Evolutionary conservation across 2,329 filamentous ascomycete genomes (phyloP).

Genomic region (Fusarium palustre): DNA sequence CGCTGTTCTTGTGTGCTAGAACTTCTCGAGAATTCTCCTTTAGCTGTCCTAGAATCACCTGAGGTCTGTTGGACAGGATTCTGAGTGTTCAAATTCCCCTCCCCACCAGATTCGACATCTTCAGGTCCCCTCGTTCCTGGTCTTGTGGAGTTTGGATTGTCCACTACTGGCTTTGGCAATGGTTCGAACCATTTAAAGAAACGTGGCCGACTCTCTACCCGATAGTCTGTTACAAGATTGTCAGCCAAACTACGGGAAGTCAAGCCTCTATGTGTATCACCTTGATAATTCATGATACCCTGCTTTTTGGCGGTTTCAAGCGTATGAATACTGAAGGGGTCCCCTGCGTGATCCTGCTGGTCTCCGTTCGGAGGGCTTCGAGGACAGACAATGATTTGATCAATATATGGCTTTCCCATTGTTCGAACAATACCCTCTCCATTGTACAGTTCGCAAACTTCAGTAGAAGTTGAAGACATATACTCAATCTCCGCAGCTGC

Average conservation of each 20-base stretch:
- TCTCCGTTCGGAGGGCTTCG: fast-evolving
- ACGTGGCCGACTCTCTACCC: not conserved
- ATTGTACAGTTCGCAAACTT: not conserved
- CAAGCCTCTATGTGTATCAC: not conserved
- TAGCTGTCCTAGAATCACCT: too few species aligned
- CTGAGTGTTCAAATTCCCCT: not conserved
- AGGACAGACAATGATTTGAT: not conserved
- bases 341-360: fast-evolving
- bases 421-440: not conserved
- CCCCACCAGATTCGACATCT: not conserved
- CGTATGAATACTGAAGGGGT: not conserved
- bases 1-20: too few species aligned
- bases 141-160: not conserved
- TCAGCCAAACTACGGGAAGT: fast-evolving
- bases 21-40: too few species aligned
- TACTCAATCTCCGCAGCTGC: not conserved
- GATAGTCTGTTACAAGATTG: not conserved
- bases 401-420: not conserved
- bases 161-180: fast-evolving
- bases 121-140: not conserved
- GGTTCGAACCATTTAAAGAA: not conserved
- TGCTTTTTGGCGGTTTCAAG: not conserved
- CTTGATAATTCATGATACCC: fast-evolving
- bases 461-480: not conserved
- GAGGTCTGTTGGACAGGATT: not conserved